These are phyloP conservation scores for Colletotrichum camelliae DNA, from an alignment of 2,329 filamentous ascomycete species.

Conservation along the genomic window DNA sequence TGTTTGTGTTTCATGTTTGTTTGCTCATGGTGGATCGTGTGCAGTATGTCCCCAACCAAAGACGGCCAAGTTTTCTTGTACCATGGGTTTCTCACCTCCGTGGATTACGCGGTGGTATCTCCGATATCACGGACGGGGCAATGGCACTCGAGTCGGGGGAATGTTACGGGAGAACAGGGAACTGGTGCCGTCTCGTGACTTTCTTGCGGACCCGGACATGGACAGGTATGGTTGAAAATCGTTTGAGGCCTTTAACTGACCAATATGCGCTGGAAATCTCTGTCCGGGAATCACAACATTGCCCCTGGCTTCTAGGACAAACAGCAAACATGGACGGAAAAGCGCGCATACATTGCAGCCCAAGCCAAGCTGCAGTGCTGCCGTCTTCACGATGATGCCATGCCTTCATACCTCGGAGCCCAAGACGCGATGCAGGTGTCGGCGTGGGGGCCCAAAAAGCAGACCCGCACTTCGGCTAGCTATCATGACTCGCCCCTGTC, in stretches of 20 bases:
- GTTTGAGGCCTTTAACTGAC: not conserved
- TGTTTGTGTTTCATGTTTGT: not conserved
- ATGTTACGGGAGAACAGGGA: not conserved
- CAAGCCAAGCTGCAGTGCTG: not conserved
- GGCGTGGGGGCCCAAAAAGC: not conserved
- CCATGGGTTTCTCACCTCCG: not conserved
- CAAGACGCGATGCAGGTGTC: not conserved
- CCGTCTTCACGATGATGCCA: not conserved
- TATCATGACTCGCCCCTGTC: not conserved
- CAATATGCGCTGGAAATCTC: not conserved
- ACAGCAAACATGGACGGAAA: not conserved
- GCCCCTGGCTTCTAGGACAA: not conserved
- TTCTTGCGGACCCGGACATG: not conserved
- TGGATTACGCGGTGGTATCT: not conserved
- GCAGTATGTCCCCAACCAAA: not conserved
- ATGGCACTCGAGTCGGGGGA: not conserved
- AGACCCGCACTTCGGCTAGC: not conserved
- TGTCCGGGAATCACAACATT: not conserved
- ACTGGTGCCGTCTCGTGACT: not conserved
- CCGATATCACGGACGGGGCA: not conserved
- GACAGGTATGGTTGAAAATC: not conserved
- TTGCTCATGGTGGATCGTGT: not conserved
- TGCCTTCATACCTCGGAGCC: not conserved
- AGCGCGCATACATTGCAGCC: not conserved
- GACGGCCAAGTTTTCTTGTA: not conserved